phyloP scores from a whole-genome alignment of 1,284 basidiomycete genomes.

The Malassezia arunalokei region DNA sequence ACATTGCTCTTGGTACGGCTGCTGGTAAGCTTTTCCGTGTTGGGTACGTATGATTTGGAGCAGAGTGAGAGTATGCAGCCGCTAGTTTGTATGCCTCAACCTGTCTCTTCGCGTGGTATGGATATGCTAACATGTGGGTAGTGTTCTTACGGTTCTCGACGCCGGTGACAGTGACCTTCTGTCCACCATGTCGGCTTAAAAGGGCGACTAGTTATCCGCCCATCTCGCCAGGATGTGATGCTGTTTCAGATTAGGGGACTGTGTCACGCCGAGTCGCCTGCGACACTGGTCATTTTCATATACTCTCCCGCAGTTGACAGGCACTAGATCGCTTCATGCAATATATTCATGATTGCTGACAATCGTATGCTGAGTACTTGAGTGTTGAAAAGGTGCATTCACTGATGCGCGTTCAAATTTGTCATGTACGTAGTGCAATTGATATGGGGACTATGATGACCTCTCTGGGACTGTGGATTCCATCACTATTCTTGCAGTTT shows the following conservation, averaged over 20 bases:
- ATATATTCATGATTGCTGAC: slow-evolving; percentile 10
- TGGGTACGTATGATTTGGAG: slow-evolving; percentile 56
- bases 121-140: slow-evolving; percentile 3
- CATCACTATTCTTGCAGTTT: slow-evolving; percentile 1
- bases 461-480: slow-evolving; percentile 6
- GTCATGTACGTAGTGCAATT: too few species aligned
- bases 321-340: slow-evolving; percentile 2
- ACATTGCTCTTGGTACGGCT: slow-evolving; percentile 94
- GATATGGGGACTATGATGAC: background rate
- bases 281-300: background rate
- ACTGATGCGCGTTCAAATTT: too few species aligned
- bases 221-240: too few species aligned
- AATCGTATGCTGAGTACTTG: background rate
- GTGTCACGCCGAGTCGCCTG: too few species aligned
- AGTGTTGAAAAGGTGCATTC: too few species aligned
- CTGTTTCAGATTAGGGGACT: too few species aligned
- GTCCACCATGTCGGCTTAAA: slow-evolving; percentile 43
- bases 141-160: slow-evolving; percentile 90
- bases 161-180: slow-evolving; percentile 90
- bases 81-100: background rate
- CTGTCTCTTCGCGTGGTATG: background rate
- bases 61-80: background rate
- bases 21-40: slow-evolving; percentile 99
- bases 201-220: background rate
- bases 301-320: background rate